phyloP scores from a whole-genome alignment of 257 asterid species.

The Pogostemon cablin region DNA sequence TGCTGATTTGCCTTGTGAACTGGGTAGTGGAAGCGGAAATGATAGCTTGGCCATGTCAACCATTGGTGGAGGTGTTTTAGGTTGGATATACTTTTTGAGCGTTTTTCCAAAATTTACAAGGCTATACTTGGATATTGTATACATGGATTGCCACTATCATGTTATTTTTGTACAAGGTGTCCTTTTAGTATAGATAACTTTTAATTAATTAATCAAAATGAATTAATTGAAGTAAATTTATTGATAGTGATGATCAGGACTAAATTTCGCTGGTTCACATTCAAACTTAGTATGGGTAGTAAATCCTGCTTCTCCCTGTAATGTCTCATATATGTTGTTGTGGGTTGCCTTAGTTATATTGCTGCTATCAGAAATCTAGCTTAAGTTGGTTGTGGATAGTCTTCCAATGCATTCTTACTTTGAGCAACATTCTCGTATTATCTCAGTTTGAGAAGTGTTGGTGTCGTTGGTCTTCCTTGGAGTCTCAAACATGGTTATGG shows the following conservation, averaged over 20 bases:
- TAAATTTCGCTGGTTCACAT: constrained; percentile 2
- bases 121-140: constrained; percentile 17
- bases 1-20: constrained; percentile 86
- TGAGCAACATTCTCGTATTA: constrained; percentile 9
- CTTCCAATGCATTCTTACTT: constrained; percentile 2
- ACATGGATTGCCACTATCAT: constrained; percentile 1
- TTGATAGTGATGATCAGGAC: not conserved
- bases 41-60: constrained; percentile 72
- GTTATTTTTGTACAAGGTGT: constrained; percentile 5
- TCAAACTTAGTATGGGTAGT: constrained; percentile 9
- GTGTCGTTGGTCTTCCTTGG: constrained; percentile 19
- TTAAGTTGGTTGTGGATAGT: not conserved
- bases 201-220: constrained; percentile 14
- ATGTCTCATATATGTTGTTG: not conserved
- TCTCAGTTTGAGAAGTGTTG: constrained; percentile 1
- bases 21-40: constrained; percentile 99
- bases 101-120: not conserved
- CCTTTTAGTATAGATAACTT: constrained; percentile 1
- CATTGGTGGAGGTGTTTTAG: constrained; percentile 92
- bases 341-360: constrained; percentile 7
- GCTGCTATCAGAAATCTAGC: not conserved
- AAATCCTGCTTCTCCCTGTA: constrained; percentile 14
- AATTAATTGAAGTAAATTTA: constrained; percentile 19
- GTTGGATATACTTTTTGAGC: constrained; percentile 49
- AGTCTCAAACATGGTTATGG: constrained; percentile 1